These are phyloP conservation scores for Daucus carota DNA, from an alignment of 129 eudicot species.

Conservation along the genomic window DH1_v3.0 NC_030385.2:33245001-33245500, in stretches of 20 bases:
- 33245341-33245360: constrained; percentile 25
- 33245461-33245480: constrained; percentile 21
- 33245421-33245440: constrained; percentile 17
- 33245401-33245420: not conserved
- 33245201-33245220: constrained; percentile 17
- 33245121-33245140: not conserved
- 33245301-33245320: constrained; percentile 24
- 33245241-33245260: constrained; percentile 31
- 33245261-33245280: constrained; percentile 23
- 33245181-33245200: not conserved
- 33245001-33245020: too few relatives aligned
- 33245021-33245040: too few relatives aligned
- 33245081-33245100: not conserved
- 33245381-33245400: not conserved
- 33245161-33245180: constrained; percentile 7
- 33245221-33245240: constrained; percentile 34
- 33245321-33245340: constrained; percentile 13
- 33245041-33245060: not conserved
- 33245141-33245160: not conserved
- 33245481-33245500: constrained; percentile 19
- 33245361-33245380: not conserved
- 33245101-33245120: not conserved
- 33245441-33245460: constrained; percentile 18
- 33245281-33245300: constrained; percentile 26
- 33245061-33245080: not conserved